Base-by-base conservation (phyloP, 805 yeast species). In the Candida succiphila region DNA sequence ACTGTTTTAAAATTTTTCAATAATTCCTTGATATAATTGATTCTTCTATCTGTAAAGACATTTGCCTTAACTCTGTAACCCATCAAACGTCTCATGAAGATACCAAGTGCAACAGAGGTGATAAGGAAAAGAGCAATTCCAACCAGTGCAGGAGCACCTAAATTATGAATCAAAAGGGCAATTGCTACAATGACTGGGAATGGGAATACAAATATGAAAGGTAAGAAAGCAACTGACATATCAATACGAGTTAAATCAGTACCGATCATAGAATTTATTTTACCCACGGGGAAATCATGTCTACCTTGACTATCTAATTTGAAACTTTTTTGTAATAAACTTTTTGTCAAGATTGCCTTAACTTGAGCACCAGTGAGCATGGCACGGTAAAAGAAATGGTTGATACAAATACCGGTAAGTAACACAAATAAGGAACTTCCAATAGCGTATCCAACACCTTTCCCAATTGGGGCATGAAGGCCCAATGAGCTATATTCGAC, bases 1-100 rank as follows among this genome's bases (percentile, higher is more conserved):
- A 88, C 79, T 56, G 78, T 67, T 52, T 81, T 84, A 64, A 86
- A 72, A 41, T 81, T 77, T 50, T 72, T 78, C 42, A 88, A 63
- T 19, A 86, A 72, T 52, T 88, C 96, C 43, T 84, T 79, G 54
- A 86, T 76, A 28, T 74, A 62, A 31, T 75, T 67, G 23, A 88
- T 89, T 51, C 96, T 75, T 20, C 56, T 56, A 52, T 88, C 96
- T 5, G 96, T 88, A 48, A 59, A 75, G 1, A 52, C 56, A 30
- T 72, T 73, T 3, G 85, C 78, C 15, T 49, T 49, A n/a, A 54
- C 55, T 50, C 96, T 73, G 34, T 66, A 61, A 1, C 37, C 44
- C 37, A 81, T 68, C 46, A 86, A 63, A 25, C 48, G 49, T 20
- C 62, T 67, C 24, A 83, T 67, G 2, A 65, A 45, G 13, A 56